A percentile compares a stretch with the other conserved stretches of the same genome.
Evolutionary conservation across 2,329 filamentous ascomycete genomes (phyloP).

Genomic region (Tolypocladium guangdongense): DNA sequence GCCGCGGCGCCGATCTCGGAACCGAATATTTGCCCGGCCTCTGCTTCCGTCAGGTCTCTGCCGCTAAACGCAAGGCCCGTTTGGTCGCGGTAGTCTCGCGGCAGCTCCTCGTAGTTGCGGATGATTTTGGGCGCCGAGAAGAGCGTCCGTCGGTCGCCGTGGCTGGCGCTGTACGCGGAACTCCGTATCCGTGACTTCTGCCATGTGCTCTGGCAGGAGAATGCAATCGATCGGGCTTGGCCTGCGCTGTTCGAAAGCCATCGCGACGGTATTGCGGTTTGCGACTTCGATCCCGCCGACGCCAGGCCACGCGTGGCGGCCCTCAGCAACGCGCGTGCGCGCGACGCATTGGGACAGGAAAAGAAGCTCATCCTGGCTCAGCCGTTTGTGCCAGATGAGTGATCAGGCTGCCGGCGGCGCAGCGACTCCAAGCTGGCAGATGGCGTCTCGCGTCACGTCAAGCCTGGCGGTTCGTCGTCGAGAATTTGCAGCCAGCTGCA

Average conservation of each 20-base stretch:
- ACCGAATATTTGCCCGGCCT: conserved; percentile 40
- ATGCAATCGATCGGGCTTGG: not conserved
- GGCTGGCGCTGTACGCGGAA: conserved; percentile 1
- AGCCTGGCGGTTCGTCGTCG: not conserved
- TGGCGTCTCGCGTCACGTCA: not conserved
- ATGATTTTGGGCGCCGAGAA: conserved; percentile 27
- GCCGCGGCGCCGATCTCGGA: conserved; percentile 27
- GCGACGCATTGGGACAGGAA: conserved; percentile 13
- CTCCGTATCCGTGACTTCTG: not conserved
- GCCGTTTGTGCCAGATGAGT: not conserved
- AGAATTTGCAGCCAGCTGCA: not conserved
- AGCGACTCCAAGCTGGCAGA: not conserved
- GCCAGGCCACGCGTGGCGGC: conserved; percentile 13
- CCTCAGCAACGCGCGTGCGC: conserved; percentile 18
- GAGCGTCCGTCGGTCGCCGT: conserved; percentile 18
- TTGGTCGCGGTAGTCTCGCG: conserved; percentile 43
- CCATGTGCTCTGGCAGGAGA: not conserved
- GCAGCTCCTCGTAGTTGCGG: conserved; percentile 47
- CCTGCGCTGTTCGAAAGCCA: conserved; percentile 6
- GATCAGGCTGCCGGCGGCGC: not conserved
- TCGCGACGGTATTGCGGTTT: conserved; percentile 1
- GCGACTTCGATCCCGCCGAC: not conserved
- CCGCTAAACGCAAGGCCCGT: conserved; percentile 41
- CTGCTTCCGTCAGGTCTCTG: conserved; percentile 34
- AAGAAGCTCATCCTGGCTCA: conserved; percentile 2